Conservation (phyloP, 2,329 filamentous ascomycete genomes). For the Fusarium acutatum region DNA sequence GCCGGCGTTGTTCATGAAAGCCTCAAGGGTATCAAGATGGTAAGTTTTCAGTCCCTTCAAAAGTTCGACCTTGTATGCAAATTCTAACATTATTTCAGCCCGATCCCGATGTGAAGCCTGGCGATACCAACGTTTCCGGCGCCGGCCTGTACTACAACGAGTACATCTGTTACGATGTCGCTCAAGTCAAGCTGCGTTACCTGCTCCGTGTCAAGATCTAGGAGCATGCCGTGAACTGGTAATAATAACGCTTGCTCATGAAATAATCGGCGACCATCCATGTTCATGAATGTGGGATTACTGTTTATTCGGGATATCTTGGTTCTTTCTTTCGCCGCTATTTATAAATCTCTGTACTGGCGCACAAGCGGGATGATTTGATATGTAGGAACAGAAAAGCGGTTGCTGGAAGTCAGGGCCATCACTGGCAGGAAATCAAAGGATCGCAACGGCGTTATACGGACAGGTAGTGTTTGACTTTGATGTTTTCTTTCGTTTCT, state of each 20-base stretch:
- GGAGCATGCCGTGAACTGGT: neutral
- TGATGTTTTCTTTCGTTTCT: neutral
- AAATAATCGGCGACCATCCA: neutral
- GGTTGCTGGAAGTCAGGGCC: neutral
- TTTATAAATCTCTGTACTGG: neutral
- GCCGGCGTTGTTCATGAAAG: conserved; percentile 70
- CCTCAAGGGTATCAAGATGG: conserved; percentile 75
- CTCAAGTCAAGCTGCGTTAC: conserved; percentile 76
- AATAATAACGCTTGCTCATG: neutral
- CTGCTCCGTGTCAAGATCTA: conserved; percentile 69
- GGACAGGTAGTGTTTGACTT: neutral
- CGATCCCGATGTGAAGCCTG: conserved; percentile 57
- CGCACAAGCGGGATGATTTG: neutral
- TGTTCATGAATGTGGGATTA: neutral
- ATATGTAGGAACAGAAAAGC: neutral
- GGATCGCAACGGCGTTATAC: neutral
- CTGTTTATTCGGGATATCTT: neutral
- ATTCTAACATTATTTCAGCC: conserved; percentile 51
- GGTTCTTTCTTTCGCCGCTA: neutral
- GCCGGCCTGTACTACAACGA: conserved; percentile 73
- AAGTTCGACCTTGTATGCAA: neutral
- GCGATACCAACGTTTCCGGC: conserved; percentile 54
- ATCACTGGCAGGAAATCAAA: neutral
- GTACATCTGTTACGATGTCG: conserved; percentile 75
- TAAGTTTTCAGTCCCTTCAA: conserved; percentile 39